phyloP scores from a whole-genome alignment of 441 rosid species.

The Manihot esculenta region DNA sequence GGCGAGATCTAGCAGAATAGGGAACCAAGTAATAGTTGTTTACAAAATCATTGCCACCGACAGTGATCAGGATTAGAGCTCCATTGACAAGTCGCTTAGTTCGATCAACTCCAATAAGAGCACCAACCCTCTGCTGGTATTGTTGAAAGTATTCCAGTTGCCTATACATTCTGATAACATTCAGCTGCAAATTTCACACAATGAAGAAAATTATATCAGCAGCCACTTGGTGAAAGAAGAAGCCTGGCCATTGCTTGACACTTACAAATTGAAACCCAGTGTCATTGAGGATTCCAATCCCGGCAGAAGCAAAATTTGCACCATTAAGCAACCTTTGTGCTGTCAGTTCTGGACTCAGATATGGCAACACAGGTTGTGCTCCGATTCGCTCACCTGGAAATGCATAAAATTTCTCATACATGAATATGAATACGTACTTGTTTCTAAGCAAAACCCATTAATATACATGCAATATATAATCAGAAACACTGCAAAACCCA shows the following conservation, averaged over 20 bases:
- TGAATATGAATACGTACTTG: no score
- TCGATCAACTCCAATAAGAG: conserved; percentile 28
- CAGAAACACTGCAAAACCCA: not conserved
- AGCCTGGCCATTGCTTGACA: not conserved
- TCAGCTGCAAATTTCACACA: conserved; percentile 8
- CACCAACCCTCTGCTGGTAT: conserved; percentile 28
- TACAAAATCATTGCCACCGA: conserved; percentile 48
- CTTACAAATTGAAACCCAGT: conserved; percentile 46
- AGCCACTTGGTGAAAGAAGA: no score
- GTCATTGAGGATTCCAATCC: conserved; percentile 44
- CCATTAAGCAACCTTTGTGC: conserved; percentile 36
- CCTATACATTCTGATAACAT: conserved; percentile 28
- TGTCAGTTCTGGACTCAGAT: conserved; percentile 29
- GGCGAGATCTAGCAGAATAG: conserved; percentile 38
- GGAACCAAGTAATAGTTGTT: conserved; percentile 44
- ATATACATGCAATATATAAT: no score
- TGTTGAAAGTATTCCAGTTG: conserved; percentile 34
- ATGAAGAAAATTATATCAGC: not conserved
- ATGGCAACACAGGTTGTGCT: conserved; percentile 32
- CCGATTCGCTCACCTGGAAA: conserved; percentile 23
- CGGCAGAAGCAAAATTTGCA: conserved; percentile 40
- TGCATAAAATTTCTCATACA: not conserved
- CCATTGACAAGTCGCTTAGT: conserved; percentile 31
- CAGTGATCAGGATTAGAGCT: conserved; percentile 38
- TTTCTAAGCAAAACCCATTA: no score